Conservation (phyloP, 805 yeast genomes). For the Jamesozyma jinghongensis region DNA sequence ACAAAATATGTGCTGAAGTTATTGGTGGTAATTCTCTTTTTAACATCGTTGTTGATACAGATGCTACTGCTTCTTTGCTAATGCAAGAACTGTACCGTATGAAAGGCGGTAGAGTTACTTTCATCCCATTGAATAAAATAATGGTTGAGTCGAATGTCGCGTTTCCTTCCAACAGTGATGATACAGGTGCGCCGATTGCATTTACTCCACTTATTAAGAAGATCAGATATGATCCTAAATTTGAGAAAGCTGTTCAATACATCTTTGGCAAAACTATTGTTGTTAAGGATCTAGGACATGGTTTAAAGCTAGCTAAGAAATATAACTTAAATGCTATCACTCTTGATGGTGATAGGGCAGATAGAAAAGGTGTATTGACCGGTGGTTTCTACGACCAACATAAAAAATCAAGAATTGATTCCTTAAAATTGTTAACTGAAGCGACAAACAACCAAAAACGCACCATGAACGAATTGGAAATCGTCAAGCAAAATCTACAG, state of each 20-base stretch:
- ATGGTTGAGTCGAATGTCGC: slow-evolving; percentile 29
- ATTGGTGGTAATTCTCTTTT: slow-evolving; percentile 81
- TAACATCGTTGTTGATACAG: slow-evolving; percentile 83
- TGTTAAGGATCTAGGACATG: slow-evolving; percentile 57
- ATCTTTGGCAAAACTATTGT: slow-evolving; percentile 78
- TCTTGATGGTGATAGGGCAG: slow-evolving; percentile 84
- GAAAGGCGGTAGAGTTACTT: slow-evolving; percentile 78
- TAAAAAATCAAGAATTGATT: slow-evolving; percentile 60
- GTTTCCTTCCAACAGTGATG: slow-evolving; percentile 49
- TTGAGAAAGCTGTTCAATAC: slow-evolving; percentile 62
- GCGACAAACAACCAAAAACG: slow-evolving; percentile 31
- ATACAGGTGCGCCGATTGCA: slow-evolving; percentile 26
- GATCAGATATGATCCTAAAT: slow-evolving; percentile 48
- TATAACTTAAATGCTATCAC: slow-evolving; percentile 71
- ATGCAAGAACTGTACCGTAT: slow-evolving; percentile 67
- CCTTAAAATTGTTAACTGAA: slow-evolving; percentile 46
- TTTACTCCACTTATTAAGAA: slow-evolving; percentile 74
- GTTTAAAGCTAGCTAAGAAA: slow-evolving; percentile 54
- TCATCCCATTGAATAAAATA: slow-evolving; percentile 78
- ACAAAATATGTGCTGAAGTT: slow-evolving; percentile 78
- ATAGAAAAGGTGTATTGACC: slow-evolving; percentile 70
- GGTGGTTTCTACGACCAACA: slow-evolving; percentile 76
- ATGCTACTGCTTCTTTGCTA: slow-evolving; percentile 67
- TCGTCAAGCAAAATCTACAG: slow-evolving; percentile 33
- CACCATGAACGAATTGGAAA: slow-evolving; percentile 34